Conservation (phyloP, 768 basidiomycete species). For the Candolleomyces eurysporus region DNA sequence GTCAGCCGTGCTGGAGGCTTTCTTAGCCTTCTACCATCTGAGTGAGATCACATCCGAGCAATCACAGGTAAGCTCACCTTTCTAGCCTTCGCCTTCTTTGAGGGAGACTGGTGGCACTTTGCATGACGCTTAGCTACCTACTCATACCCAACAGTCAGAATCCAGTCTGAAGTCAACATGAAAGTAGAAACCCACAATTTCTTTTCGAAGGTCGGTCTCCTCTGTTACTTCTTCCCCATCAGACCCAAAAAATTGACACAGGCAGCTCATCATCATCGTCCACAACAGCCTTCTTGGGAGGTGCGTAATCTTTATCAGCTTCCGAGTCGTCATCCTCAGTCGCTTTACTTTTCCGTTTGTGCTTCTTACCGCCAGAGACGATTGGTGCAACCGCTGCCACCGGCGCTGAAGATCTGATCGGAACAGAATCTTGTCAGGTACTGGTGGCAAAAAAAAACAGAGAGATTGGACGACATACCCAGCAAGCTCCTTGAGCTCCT, state of each 20-base stretch:
- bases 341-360: background rate
- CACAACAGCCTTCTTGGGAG: background rate
- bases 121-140: background rate
- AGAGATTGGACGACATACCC: too few species aligned
- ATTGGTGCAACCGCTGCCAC: background rate
- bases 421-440: background rate
- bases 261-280: background rate
- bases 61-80: too few species aligned
- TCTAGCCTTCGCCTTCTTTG: too few species aligned
- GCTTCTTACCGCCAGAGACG: background rate
- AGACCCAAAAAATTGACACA: background rate
- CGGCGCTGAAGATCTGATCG: background rate
- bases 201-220: background rate
- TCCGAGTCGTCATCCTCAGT: background rate
- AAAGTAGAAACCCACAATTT: background rate
- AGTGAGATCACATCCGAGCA: too few species aligned
- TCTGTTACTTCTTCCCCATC: conserved; percentile 8
- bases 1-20: background rate
- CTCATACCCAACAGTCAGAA: background rate
- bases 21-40: background rate
- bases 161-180: too few species aligned
- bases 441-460: too few species aligned
- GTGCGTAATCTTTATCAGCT: background rate
- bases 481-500: background rate
- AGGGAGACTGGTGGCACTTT: background rate